phyloP scores from a whole-genome alignment of 108 stramenopile genomes.

The Conticribra weissflogii region DNA sequence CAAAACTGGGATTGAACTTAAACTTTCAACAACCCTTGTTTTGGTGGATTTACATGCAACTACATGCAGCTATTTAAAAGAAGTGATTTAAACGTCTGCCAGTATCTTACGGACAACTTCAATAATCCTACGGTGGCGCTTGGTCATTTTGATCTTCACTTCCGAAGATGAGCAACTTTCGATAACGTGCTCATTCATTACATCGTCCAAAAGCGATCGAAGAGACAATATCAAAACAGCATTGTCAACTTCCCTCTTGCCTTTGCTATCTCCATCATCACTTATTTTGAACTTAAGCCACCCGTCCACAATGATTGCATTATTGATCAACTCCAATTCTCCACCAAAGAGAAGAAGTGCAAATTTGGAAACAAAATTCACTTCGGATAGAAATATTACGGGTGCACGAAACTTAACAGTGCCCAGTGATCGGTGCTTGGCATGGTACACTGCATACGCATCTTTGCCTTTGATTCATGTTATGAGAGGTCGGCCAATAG shows the following conservation, averaged over 20 bases:
- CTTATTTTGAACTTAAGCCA: slow-evolving; percentile 78
- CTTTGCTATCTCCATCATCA: slow-evolving; percentile 23
- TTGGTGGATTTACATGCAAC: too few relatives aligned
- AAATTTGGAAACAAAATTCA: slow-evolving; percentile 73
- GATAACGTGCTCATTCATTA: slow-evolving; percentile 35
- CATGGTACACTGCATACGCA: slow-evolving; percentile 70
- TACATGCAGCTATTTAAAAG: too few relatives aligned
- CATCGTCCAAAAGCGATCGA: slow-evolving; percentile 26
- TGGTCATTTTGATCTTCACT: slow-evolving; percentile 14
- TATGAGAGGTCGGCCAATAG: too few relatives aligned
- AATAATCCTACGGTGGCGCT: slow-evolving; percentile 25
- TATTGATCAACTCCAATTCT: slow-evolving; percentile 50
- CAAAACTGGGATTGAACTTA: too few relatives aligned
- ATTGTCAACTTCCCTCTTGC: slow-evolving; percentile 20
- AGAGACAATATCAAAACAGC: slow-evolving; percentile 34
- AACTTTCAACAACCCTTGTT: too few relatives aligned
- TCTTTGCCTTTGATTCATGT: slow-evolving; percentile 49
- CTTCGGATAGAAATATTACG: slow-evolving; percentile 57
- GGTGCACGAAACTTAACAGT: slow-evolving; percentile 26
- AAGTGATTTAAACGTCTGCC: too few relatives aligned
- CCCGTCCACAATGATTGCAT: slow-evolving; percentile 57
- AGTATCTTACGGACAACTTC: slow-evolving; percentile 27
- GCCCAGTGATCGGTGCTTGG: slow-evolving; percentile 54
- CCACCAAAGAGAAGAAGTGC: slow-evolving; percentile 71
- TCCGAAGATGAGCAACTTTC: slow-evolving; percentile 17